A percentile compares a stretch with the other conserved stretches of the same genome.
Evolutionary conservation across 169 alveolate species (phyloP).

Genomic region (Cryptosporidium meleagridis): DNA sequence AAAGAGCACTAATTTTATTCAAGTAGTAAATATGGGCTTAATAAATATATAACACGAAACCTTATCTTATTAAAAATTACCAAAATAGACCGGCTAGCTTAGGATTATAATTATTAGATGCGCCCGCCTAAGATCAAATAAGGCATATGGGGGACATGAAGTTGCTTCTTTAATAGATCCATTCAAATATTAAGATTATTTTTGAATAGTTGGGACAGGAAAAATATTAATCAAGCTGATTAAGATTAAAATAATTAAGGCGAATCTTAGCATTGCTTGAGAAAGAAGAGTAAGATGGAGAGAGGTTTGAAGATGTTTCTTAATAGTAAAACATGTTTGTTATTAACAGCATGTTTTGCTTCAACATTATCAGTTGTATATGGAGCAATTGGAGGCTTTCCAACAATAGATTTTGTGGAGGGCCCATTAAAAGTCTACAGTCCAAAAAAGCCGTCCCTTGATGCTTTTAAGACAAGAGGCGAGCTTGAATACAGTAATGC

Average conservation of each 20-base stretch:
- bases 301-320: conserved; percentile 35
- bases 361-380: conserved; percentile 22
- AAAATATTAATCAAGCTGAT: conserved; percentile 53
- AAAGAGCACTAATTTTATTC: too few relatives aligned
- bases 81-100: conserved; percentile 2
- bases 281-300: conserved; percentile 55
- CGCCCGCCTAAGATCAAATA: conserved; percentile 66
- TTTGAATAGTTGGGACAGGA: conserved; percentile 52
- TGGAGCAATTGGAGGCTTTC: conserved; percentile 42
- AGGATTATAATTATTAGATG: conserved; percentile 43
- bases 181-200: conserved; percentile 23
- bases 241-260: conserved; percentile 36
- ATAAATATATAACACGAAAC: neutral
- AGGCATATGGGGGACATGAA: conserved; percentile 37
- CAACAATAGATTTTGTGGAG: conserved; percentile 30
- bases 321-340: conserved; percentile 10
- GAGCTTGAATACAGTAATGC: conserved; percentile 51
- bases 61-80: neutral
- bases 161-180: conserved; percentile 46
- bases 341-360: conserved; percentile 30
- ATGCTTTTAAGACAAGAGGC: conserved; percentile 12
- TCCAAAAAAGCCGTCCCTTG: conserved; percentile 26
- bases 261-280: conserved; percentile 55
- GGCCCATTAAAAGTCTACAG: conserved; percentile 11
- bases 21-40: neutral